Evolutionary conservation across 2,329 filamentous ascomycete genomes (phyloP).

Genomic region (Colletotrichum sp.): DNA sequence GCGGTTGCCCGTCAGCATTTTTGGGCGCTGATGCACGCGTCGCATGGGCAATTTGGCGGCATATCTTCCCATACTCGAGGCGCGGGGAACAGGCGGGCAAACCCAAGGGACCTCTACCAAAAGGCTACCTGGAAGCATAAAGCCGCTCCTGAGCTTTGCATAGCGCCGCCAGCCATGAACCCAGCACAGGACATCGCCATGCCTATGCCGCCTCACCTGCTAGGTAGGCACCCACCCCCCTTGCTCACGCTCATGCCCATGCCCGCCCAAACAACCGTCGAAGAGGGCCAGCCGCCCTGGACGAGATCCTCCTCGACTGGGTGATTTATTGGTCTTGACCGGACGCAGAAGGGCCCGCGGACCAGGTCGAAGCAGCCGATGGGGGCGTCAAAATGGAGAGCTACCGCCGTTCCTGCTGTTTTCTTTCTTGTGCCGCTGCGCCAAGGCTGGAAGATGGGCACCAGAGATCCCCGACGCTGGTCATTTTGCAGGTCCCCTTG

Average conservation of each 20-base stretch:
- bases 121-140: not conserved
- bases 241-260: not conserved
- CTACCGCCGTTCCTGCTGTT: not conserved
- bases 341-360: not conserved
- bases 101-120: not conserved
- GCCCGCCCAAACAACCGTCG: not conserved
- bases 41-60: slow-evolving; percentile 7
- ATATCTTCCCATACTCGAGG: not conserved
- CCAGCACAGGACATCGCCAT: not conserved
- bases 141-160: not conserved
- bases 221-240: not conserved
- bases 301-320: not conserved
- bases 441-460: not conserved
- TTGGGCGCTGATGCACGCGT: not conserved
- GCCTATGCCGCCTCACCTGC: not conserved
- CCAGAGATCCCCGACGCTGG: not conserved
- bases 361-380: not conserved
- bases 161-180: not conserved
- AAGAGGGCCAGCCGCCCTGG: not conserved
- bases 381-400: not conserved
- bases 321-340: not conserved
- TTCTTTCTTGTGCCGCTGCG: not conserved
- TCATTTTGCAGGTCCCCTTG: not conserved
- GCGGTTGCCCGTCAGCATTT: not conserved
- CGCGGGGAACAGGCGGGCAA: not conserved